Evolutionary conservation across 495 filamentous ascomycete species (phyloP).

Genomic region (Cercophora samala): DNA sequence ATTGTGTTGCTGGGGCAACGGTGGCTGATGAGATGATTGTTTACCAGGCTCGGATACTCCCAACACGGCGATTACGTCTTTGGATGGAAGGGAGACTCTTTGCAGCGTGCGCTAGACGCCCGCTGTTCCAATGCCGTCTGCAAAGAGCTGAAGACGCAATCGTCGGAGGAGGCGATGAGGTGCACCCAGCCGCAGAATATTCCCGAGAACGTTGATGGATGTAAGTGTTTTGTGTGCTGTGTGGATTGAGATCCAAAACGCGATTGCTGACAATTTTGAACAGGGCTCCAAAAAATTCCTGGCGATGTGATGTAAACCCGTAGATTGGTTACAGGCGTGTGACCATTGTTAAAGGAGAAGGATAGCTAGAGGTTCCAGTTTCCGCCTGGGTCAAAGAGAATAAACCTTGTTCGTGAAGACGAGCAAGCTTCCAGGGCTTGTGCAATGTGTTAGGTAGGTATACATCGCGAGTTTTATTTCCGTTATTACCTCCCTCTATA

Average conservation of each 20-base stretch:
- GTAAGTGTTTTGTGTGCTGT: too few relatives aligned
- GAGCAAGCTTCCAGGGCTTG: too few relatives aligned
- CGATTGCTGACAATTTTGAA: not conserved
- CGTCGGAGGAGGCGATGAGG: slow-evolving; percentile 34
- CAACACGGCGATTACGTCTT: slow-evolving; percentile 71
- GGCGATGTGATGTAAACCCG: slow-evolving; percentile 10
- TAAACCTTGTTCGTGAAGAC: too few relatives aligned
- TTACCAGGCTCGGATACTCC: slow-evolving; percentile 30
- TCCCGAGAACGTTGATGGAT: slow-evolving; percentile 43
- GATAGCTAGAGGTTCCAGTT: too few relatives aligned
- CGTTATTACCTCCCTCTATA: not conserved
- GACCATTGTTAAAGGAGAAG: too few relatives aligned
- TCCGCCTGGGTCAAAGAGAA: too few relatives aligned
- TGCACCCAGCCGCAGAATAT: slow-evolving; percentile 41
- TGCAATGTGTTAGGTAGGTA: too few relatives aligned
- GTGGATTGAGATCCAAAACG: too few relatives aligned
- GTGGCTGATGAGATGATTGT: not conserved
- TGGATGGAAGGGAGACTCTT: slow-evolving; percentile 62
- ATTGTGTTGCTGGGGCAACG: not conserved
- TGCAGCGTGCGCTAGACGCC: slow-evolving; percentile 29
- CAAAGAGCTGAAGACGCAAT: slow-evolving; percentile 38
- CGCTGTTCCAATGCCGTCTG: slow-evolving; percentile 39
- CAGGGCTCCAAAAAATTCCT: slow-evolving; percentile 8
- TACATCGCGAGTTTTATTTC: too few relatives aligned
- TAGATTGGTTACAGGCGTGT: too few relatives aligned